Evolutionary conservation across 306 rosid genomes (phyloP), one percentile per base, ranked within the genome.

Genomic region (Mimosa bimucronata): DNA sequence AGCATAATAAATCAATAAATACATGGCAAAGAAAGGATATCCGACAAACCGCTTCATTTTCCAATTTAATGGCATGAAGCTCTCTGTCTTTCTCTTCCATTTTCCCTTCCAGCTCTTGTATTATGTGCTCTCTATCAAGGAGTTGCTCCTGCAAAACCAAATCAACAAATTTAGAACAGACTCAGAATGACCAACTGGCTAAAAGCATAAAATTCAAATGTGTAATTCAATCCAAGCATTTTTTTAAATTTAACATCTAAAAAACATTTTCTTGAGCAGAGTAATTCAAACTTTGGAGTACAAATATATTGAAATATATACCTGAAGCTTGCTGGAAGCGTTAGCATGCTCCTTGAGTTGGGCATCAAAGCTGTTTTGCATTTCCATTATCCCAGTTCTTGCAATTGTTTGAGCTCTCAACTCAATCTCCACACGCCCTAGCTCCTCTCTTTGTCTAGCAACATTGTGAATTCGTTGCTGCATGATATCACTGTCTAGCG

Each of bases 21-120:
- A n/a, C 2, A 66, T 28, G n/a, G 14, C 67, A 15, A 26, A 28
- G 80, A 42, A 41, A 79, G 83, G 45, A 67, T 0, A 61, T 81
- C 78, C 74, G 73, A 86, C 91, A 77, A 61, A 96, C 99, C 88
- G 93, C 98, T 96, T 96, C 98, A 76, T 88, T 96, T 78, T 93
- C 99, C 80, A 90, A 79, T 84, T 91, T 91, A 81, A 92, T 89
- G 70, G 91, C 83, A 75, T 91, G 99, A 44, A 96, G 79, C 77
- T 96, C 99, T 66, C 93, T 90, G 55, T 96, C 98, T 83, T 90
- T 90, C 79, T 90, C 99, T 85, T 93, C 98, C 80, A 96, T 74
- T 83, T 89, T 90, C 83, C 94, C 89, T 80, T 96, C 97, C 81
- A 96, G 84, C 28, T 93, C 98, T 76, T 66, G 97, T 61, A 93